Evolutionary conservation across 148 eudicot genomes (phyloP).

Genomic region (Persicaria tinctoria): DNA sequence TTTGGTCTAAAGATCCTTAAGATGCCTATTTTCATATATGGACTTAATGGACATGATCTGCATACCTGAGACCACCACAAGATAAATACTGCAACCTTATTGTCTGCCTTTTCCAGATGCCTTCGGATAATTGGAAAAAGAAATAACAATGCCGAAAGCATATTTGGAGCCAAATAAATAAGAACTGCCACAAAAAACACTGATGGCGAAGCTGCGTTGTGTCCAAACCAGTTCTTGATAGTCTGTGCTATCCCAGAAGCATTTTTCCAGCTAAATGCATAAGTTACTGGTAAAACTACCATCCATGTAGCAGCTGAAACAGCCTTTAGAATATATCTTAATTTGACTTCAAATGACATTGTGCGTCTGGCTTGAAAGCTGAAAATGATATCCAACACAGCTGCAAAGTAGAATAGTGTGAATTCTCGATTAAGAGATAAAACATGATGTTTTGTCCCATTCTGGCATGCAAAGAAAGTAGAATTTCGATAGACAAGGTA

Average conservation of each 20-base stretch:
- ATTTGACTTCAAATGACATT: constrained; percentile 52
- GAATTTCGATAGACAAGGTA: neutral
- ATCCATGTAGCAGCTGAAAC: constrained; percentile 56
- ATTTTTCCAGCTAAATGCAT: constrained; percentile 55
- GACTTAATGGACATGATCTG: neutral
- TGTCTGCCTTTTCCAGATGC: constrained; percentile 49
- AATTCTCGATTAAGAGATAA: neutral
- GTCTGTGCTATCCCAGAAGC: constrained; percentile 50
- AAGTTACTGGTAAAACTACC: constrained; percentile 53
- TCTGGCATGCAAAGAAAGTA: neutral
- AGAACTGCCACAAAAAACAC: constrained; percentile 50
- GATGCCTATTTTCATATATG: neutral
- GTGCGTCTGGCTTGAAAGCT: constrained; percentile 51
- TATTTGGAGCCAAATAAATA: constrained; percentile 53
- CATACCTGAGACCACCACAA: constrained; percentile 84
- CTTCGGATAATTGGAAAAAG: constrained; percentile 54
- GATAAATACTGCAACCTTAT: constrained; percentile 39
- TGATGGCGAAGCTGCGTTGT: constrained; percentile 35
- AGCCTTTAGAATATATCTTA: constrained; percentile 49
- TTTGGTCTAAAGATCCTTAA: neutral
- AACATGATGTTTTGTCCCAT: neutral
- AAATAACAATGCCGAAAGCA: constrained; percentile 51
- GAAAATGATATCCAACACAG: constrained; percentile 50
- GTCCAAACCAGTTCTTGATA: constrained; percentile 53
- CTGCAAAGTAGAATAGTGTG: constrained; percentile 24